Evolutionary conservation across 2,329 filamentous ascomycete genomes (phyloP), one percentile per base, ranked within the genome.

Genomic region (Colletotrichum salicis): DNA sequence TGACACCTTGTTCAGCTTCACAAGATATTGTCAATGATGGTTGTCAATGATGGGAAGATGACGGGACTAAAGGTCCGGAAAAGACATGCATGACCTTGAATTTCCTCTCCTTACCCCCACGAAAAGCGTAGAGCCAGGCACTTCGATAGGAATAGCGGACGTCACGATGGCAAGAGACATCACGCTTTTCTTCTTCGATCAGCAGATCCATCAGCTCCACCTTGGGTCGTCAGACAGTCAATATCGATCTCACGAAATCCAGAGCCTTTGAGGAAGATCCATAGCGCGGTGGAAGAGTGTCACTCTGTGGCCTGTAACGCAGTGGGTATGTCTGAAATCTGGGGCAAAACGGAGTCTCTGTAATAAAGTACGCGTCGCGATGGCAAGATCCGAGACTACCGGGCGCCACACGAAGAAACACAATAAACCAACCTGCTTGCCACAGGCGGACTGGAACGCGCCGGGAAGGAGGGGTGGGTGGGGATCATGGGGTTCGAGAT

Each of bases 351-450:
- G 24, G 22, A 63, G 27, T 33, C 31, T 31, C 37, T 22, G 22
- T 29, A 13, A 22, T 29, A 13, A 24, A 29, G 48, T n/a, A 72
- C 60, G 64, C 56, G 56, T 69, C 33, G 37, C n/a, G 48, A 54
- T 58, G 64, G 59, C 70, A 72, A 59, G 69, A 72, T 58, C 69
- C 72, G 72, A 73, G 60, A 68, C 60, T 70, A 63, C 70, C 69
- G 70, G 57, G 31, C 52, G 62, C 58, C 45, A 71, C 62, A 56
- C 33, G 27, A 64, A 58, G 31, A 58, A 29, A 51, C 35, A n/a
- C n/a, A 29, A 65, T 19, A 37, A 22, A 48, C 19, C 41, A 48
- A 48, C 41, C 41, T 45, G 22, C 64, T 52, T 33, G 35, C 12
- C 65, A 70, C 29, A 60, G 37, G 60, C 35, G 55, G 69, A 68